Conservation (phyloP, 163 green algal genomes). For the Scenedesmus sp. region DNA sequence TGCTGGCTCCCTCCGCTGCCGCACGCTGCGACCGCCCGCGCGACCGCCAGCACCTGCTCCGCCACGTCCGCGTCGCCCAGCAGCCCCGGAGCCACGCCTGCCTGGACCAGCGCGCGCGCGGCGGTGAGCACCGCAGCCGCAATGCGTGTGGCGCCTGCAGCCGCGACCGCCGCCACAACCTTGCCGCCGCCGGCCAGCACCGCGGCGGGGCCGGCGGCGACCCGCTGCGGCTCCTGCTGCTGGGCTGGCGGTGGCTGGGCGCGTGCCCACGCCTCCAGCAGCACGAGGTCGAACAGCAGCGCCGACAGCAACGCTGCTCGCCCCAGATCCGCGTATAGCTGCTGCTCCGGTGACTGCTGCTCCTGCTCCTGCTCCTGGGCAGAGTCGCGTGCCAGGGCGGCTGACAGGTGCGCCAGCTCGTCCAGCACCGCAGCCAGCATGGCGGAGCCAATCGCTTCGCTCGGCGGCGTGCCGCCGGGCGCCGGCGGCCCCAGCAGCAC, state of each 20-base stretch:
- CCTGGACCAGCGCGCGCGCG: not conserved
- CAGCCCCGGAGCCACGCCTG: not conserved
- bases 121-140: not conserved
- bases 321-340: not conserved
- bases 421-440: not conserved
- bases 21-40: not conserved
- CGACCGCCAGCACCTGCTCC: constrained; percentile 14
- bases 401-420: not conserved
- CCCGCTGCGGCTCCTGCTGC: not conserved
- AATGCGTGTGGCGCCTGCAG: not conserved
- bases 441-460: not conserved
- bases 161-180: not conserved
- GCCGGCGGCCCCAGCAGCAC: not conserved
- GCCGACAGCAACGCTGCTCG: not conserved
- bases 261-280: constrained; percentile 17
- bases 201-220: too few relatives aligned
- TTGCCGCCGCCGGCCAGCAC: too few relatives aligned
- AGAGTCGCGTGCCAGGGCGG: too few relatives aligned
- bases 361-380: not conserved
- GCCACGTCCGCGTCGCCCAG: constrained; percentile 4
- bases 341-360: not conserved
- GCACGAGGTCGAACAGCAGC: constrained; percentile 28
- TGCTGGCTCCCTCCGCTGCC: not conserved
- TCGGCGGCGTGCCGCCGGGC: not conserved
- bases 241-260: too few relatives aligned